Evolutionary conservation across 495 filamentous ascomycete species (phyloP), one percentile per base, ranked within the genome.

Genomic region (Niebla homalea): DNA sequence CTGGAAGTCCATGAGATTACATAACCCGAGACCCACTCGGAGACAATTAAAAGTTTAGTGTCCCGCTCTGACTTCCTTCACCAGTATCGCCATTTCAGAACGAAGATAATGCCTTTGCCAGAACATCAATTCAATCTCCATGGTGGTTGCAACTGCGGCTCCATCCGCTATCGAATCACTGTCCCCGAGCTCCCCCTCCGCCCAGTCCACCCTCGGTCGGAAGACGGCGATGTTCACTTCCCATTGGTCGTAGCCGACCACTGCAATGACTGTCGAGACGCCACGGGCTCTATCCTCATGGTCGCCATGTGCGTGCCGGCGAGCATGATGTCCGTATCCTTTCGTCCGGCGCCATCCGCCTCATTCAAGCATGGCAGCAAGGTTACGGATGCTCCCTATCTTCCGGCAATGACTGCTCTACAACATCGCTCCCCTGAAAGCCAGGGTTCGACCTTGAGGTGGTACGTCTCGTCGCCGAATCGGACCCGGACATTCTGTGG

Each of bases 81-180:
- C 25, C 25, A 26, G 25, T 8, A 26, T 26, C 25, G 25, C 25
- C 25, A 26, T 4, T 4, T 8, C 25, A 26, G 8, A 26, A 26
- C 6, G 12, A 11, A 32, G 7, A 32, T 11, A 5, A 48, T 48
- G 45, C 26, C 26, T 26, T 57, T 66, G 12, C 58, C 64, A 6
- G 15, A 23, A 7, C 26, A 53, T 20, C 25, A 54, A 12, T 41
- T 62, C 40, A 51, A 54, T 21, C 48, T 72, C 16, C 55, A 56
- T 12, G 68, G 67, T 36, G 58, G 67, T 40, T 71, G 68, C 60
- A 66, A 65, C 56, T 70, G 68, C 58, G 53, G 57, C 56, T 55
- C 59, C 1, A 66, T 71, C 52, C 56, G 54, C 20, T 71, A 70
- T 58, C 55, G 42, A 5, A 61, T 70, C 44, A 43, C 50, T 5